These are phyloP conservation scores for Blumeria graminis DNA, from an alignment of 2,329 filamentous ascomycete genomes.

Conservation along the genomic window DNA sequence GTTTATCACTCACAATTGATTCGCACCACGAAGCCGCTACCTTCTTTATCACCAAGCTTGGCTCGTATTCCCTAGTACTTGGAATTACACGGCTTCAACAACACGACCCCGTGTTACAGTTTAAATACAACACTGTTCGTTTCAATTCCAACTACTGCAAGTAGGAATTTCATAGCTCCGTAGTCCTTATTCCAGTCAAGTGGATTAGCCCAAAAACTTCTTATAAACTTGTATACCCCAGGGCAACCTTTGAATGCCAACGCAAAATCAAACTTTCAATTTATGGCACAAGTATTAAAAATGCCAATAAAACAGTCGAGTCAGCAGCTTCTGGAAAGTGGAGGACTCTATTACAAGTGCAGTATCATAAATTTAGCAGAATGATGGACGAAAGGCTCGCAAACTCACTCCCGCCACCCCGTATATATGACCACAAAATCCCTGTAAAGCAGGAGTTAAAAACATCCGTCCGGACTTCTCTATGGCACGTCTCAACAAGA, in stretches of 20 bases:
- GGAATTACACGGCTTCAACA: neutral
- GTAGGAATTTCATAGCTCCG: neutral
- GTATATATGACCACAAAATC: no score
- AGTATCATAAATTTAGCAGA: no score
- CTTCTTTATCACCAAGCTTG: neutral
- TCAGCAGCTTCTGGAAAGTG: no score
- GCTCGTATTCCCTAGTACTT: neutral
- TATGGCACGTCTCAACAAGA: no score
- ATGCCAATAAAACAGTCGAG: no score
- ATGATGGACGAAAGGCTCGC: no score
- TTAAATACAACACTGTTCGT: neutral
- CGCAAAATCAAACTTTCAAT: neutral
- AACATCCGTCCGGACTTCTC: no score
- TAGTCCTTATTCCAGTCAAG: neutral
- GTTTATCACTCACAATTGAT: neutral
- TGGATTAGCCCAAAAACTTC: neutral
- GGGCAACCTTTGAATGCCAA: accelerated
- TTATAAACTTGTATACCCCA: neutral
- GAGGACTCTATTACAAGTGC: no score
- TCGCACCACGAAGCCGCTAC: neutral
- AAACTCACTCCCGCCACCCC: no score
- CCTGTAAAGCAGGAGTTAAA: no score
- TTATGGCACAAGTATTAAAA: neutral
- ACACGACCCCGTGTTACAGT: neutral
- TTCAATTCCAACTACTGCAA: neutral